A percentile compares a stretch with the other conserved stretches of the same genome.
These are phyloP conservation scores for Cytospora mali DNA, from an alignment of 2,329 filamentous ascomycete species.

Conservation along the genomic window DNA sequence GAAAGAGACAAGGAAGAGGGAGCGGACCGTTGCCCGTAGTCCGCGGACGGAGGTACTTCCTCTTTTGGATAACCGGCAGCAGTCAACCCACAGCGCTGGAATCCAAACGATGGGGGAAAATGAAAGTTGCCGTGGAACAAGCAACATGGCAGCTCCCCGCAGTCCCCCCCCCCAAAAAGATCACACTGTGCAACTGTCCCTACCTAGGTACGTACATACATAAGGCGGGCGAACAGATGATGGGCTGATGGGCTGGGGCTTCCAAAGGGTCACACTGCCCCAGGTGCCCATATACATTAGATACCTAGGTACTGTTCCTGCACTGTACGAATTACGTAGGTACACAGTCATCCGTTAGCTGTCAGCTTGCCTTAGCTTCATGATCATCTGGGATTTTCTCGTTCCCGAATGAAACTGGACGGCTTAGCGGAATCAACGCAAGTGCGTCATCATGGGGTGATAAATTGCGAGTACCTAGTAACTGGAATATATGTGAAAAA, in stretches of 20 bases:
- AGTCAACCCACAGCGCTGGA: constrained; percentile 17
- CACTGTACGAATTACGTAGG: too few species aligned
- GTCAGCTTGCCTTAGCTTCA: background rate
- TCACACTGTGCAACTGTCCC: background rate
- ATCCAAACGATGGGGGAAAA: background rate
- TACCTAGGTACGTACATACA: too few species aligned
- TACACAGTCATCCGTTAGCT: background rate
- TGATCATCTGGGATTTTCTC: background rate
- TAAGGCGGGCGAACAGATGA: too few species aligned
- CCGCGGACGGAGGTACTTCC: constrained; percentile 19
- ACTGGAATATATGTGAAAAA: background rate
- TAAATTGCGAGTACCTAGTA: background rate
- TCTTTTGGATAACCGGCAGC: constrained; percentile 11
- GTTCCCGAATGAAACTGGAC: background rate
- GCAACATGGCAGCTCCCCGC: too few species aligned
- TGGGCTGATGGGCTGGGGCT: too few species aligned
- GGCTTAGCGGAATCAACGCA: background rate
- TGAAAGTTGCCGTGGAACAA: background rate
- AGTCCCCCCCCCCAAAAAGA: background rate
- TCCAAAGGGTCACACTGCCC: too few species aligned
- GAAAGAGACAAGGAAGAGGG: background rate
- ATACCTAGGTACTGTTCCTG: background rate
- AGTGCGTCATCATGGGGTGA: constrained; percentile 1
- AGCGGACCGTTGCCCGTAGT: background rate
- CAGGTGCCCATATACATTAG: too few species aligned